These are phyloP conservation scores for Fusarium illudens DNA, from an alignment of 2,329 filamentous ascomycete genomes.

Conservation along the genomic window DNA sequence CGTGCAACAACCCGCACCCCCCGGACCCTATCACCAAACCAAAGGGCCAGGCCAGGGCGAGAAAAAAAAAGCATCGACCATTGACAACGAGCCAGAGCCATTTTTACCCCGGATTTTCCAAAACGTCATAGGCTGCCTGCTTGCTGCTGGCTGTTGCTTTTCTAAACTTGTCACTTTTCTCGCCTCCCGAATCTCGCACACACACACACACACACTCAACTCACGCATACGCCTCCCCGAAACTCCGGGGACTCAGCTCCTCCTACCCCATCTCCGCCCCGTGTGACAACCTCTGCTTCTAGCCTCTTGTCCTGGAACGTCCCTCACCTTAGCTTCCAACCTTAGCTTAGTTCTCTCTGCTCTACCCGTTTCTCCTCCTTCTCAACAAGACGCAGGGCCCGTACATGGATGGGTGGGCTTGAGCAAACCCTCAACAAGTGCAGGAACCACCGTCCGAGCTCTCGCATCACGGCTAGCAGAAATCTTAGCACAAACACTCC, in stretches of 20 bases:
- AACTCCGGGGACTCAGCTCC: slow-evolving; percentile 10
- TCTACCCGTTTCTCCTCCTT: background rate
- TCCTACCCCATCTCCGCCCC: background rate
- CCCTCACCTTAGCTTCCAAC: slow-evolving; percentile 28
- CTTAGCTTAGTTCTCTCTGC: slow-evolving; percentile 23
- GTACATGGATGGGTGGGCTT: background rate
- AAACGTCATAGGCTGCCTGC: slow-evolving; percentile 28
- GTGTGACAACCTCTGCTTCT: slow-evolving; percentile 8
- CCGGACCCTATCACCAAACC: slow-evolving; percentile 19
- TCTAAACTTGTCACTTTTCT: slow-evolving; percentile 18
- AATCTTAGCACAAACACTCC: background rate
- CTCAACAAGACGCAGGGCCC: slow-evolving; percentile 31
- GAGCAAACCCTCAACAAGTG: slow-evolving; percentile 3
- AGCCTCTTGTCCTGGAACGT: background rate
- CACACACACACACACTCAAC: background rate
- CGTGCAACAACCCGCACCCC: slow-evolving; percentile 21
- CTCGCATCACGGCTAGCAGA: background rate
- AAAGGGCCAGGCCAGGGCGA: background rate
- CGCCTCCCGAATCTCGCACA: background rate
- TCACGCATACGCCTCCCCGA: slow-evolving; percentile 13
- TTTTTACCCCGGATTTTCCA: slow-evolving; percentile 38
- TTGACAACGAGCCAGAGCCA: slow-evolving; percentile 11
- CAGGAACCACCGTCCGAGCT: slow-evolving; percentile 12
- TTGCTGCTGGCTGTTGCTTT: slow-evolving; percentile 7
- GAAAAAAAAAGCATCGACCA: slow-evolving; percentile 15